Base-by-base conservation (phyloP, 495 filamentous ascomycete species). In the Penicillium robsamsonii region DNA sequence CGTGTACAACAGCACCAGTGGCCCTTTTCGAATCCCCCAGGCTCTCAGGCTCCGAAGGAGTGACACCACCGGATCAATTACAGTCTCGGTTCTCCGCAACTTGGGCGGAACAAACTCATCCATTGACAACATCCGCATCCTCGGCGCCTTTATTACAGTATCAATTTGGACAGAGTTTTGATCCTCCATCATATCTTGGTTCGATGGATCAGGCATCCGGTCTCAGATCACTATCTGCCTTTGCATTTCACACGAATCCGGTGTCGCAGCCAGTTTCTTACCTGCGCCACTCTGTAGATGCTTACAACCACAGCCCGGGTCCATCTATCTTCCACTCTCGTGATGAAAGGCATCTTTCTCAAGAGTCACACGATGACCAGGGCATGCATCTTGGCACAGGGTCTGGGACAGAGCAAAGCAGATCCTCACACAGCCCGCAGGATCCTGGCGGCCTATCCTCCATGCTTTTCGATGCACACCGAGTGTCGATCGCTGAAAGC, bases 261-360 rank as follows among this genome's bases (percentile, higher is more conserved):
- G 63, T 72, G 0, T 71, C 74, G 1, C 70, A 70, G 43, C 69
- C 73, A 18, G 62, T 67, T 10, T 77, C 72, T 2, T 73, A 71
- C 44, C 62, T 76, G 54, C 73, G 72, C 7, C 69, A 71, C 15
- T 60, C 70, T 6, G 17, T 61, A 1, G 67, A 68, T 41, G 45
- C 43, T 9, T 37, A 63, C 1, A 46, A 46, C 2, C 56, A 55
- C 25, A 15, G 53, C 7, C 30, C 65, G n/a, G 51, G 57, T 38
- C 13, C 43, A 20, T 41, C 46, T 1, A 27, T 38, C 0, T 40
- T 38, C 13, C 50, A 67, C 20, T 40, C 56, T 13, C 44, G 58
- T 18, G 35, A 50, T 41, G 35, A 49, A 13, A 37, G 27, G 4
- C 55, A 62, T 9, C 41, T 61, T 42, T 9, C 57, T 47, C 17